Evolutionary conservation across 371 early-diverging fungal genomes (phyloP), one percentile per base, ranked within the genome.

Genomic region (Fennellomyces sp.): DNA sequence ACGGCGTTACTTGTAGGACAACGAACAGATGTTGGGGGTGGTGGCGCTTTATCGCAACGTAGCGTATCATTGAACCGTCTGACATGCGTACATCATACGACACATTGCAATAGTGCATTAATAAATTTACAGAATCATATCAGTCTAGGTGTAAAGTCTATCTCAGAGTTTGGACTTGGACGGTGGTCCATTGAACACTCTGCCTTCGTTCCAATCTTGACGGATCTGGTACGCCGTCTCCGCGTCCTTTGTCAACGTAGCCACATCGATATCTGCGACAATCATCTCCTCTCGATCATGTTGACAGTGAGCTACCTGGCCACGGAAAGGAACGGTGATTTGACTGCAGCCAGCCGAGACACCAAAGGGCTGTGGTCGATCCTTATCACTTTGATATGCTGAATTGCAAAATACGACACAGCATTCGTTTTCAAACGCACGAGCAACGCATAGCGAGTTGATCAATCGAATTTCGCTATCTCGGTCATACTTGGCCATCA

Each of bases 291-390:
- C 69, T 1, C 27, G 26, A 15, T 53, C 35, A 42, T 69, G 69
- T n/a, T 69, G 58, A 25, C 61, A 58, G 12, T 63, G 52, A 5
- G 53, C 66, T 0, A 72, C 29, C 3, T 58, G 54, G 4, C 73
- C 73, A 21, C 58, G 58, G 53, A 72, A 72, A 26, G 73, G 73
- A 4, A 58, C 64, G 15, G 58, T 39, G 35, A 72, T 72, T 51
- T 72, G 69, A 10, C 61, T 58, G 7, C 60, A 54, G n/a, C 73
- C 73, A 8, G 60, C 59, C 28, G 63, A 42, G 13, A 36, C 29
- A 10, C 63, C 67, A 38, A 61, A 58, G 21, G 64, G 67, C 11
- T 67, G 68, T 25, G 27, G 45, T 6, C 57, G 58, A 7, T 33
- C 38, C 2, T 68, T 38, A 3, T 11, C 27, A 0, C 38, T 12